Percentiles rank a stretch among this genome's conserved stretches.
Conservation (phyloP, 768 basidiomycete species). For the Phlebiopsis gigantea region DNA sequence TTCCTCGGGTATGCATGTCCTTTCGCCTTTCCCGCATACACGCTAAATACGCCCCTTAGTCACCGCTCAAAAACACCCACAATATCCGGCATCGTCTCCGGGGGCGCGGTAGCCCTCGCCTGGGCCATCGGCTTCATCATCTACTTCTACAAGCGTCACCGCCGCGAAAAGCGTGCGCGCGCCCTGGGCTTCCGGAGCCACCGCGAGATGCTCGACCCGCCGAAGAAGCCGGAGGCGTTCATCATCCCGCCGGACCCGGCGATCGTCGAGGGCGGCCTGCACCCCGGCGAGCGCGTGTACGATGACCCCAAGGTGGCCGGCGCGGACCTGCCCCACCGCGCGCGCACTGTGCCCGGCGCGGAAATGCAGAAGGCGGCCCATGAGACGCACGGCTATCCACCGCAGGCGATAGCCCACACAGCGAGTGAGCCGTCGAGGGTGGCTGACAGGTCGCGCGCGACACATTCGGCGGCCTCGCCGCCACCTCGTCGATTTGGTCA, state of each 20-base stretch:
- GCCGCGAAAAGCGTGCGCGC: constrained; percentile 41
- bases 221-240: constrained; percentile 34
- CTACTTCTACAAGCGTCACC: constrained; percentile 51
- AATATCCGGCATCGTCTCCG: constrained; percentile 55
- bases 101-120: constrained; percentile 41
- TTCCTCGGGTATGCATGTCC: not conserved
- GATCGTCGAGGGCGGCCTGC: constrained; percentile 43
- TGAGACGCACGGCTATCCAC: not conserved
- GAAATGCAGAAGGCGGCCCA: not conserved
- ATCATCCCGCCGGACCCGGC: constrained; percentile 68
- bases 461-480: not conserved
- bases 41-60: constrained; percentile 27
- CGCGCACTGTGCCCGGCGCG: constrained; percentile 1
- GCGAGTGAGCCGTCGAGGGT: not conserved
- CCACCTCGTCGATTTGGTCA: not conserved
- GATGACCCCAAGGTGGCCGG: constrained; percentile 9
- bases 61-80: constrained; percentile 54
- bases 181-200: constrained; percentile 37
- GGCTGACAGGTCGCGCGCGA: not conserved
- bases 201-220: constrained; percentile 32
- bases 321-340: constrained; percentile 2
- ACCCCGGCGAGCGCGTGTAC: constrained; percentile 33
- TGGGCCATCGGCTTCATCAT: constrained; percentile 54
- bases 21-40: not conserved
- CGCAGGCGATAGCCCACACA: not conserved